Evolutionary conservation across 164 flowering plant genomes (phyloP).

Genomic region (Magnolia officinalis): DNA sequence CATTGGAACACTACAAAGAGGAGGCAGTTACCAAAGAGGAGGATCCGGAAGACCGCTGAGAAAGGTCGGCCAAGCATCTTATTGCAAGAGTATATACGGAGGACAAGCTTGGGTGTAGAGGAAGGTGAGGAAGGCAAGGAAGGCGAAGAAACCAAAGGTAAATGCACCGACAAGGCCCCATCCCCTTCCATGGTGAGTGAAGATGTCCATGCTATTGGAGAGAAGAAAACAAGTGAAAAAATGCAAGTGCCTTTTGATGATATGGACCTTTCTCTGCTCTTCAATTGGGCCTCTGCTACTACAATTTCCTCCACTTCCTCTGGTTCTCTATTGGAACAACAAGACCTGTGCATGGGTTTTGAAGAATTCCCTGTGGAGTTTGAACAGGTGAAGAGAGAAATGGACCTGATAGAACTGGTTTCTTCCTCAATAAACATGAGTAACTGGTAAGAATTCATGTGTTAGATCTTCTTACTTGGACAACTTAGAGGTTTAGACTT

Average conservation of each 20-base stretch:
- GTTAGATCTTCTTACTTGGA: background rate
- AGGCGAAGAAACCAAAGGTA: constrained; percentile 1
- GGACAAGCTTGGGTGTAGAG: background rate
- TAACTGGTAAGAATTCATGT: background rate
- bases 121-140: background rate
- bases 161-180: background rate
- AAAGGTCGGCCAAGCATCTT: background rate
- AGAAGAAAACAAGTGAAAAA: background rate
- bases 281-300: background rate
- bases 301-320: background rate
- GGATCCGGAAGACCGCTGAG: background rate
- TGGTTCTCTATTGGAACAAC: background rate
- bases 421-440: constrained; percentile 1
- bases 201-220: background rate
- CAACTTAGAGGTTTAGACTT: background rate
- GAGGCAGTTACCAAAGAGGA: constrained; percentile 14
- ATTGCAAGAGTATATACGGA: constrained; percentile 16
- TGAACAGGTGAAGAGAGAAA: constrained; percentile 5
- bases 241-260: background rate
- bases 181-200: background rate
- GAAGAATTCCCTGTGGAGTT: background rate
- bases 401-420: constrained; percentile 15
- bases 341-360: background rate
- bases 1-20: constrained; percentile 16
- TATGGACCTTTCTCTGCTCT: constrained; percentile 4